Evolutionary conservation across 352 stramenopile genomes (phyloP), one percentile per base, ranked within the genome.

Genomic region (Phytophthora pseudosyringae): DNA sequence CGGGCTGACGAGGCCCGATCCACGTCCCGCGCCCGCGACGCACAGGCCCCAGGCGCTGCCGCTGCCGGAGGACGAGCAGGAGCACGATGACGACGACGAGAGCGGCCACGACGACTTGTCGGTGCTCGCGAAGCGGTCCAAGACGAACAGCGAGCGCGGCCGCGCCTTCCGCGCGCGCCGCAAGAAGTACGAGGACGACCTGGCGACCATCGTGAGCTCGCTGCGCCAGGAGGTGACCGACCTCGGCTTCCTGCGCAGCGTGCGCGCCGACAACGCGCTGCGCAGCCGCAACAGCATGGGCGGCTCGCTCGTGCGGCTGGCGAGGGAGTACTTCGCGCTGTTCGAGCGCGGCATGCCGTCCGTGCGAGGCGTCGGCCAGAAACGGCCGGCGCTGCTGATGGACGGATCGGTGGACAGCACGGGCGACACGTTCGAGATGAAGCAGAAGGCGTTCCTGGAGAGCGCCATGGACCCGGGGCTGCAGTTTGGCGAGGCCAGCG

Each of bases 61-160:
- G 21, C 40, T 3, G 5, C 16, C 7, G 6, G 40, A 39, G 13
- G 44, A 65, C 25, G 35, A 52, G 31, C 46, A 69, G n/a, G 59
- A 66, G 36, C 39, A 49, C 0, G 33, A 63, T 10, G 4, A 36
- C 4, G 35, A 36, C 1, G 15, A 32, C 29, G 16, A 46, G n/a
- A 7, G 6, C 40, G 26, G 25, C 13, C 38, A 50, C n/a, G 15
- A 21, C 21, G 21, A 21, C 21, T 21, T 21, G 21, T 2, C 3
- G 6, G 11, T 31, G 3, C 7, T 55, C n/a, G 56, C 47, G 18
- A 71, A 75, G 38, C 61, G 49, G 38, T 76, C 54, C 63, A 90
- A 85, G 58, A 83, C 64, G n/a, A 90, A 90, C 67, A 89, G 80
- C 51, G 82, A 89, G 51, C 82, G 82, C 28, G 80, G 78, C 18